phyloP scores from a whole-genome alignment of 129 eudicot genomes.

The Lactuca saligna region DNA sequence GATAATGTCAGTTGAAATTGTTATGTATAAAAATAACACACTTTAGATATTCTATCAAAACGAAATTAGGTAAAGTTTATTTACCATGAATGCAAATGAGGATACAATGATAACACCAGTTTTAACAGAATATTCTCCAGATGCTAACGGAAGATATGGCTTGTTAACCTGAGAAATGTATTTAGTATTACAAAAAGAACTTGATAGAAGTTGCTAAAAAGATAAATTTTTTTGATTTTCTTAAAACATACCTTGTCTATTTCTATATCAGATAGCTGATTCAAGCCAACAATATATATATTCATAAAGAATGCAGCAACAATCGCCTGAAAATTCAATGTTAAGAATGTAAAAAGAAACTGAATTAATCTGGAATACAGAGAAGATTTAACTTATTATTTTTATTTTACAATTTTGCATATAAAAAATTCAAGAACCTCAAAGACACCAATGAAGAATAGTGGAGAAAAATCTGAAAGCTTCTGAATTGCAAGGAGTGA shows the following conservation, averaged over 20 bases:
- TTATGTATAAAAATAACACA: background rate
- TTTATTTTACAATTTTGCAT: background rate
- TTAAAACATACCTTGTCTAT: slow-evolving; percentile 80
- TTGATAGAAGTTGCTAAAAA: background rate
- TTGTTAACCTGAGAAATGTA: slow-evolving; percentile 72
- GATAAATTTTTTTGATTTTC: background rate
- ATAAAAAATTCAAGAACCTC: slow-evolving; percentile 55
- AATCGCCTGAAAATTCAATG: slow-evolving; percentile 68
- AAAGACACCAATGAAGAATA: slow-evolving; percentile 70
- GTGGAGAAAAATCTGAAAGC: slow-evolving; percentile 83
- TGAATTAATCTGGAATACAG: background rate
- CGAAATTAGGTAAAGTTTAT: background rate
- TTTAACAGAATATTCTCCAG: slow-evolving; percentile 84
- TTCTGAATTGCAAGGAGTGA: slow-evolving; percentile 97
- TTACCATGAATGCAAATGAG: slow-evolving; percentile 75
- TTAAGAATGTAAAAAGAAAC: background rate
- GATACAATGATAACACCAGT: slow-evolving; percentile 70
- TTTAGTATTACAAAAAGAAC: background rate
- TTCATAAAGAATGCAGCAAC: slow-evolving; percentile 98
- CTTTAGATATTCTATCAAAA: background rate
- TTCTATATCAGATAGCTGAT: slow-evolving; percentile 91
- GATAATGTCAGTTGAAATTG: slow-evolving; percentile 1
- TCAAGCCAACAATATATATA: slow-evolving; percentile 91
- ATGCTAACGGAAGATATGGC: slow-evolving; percentile 97
- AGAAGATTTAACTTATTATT: background rate